Base-by-base conservation (phyloP, 305 asterid species). In the Plantago coronopus region DNA sequence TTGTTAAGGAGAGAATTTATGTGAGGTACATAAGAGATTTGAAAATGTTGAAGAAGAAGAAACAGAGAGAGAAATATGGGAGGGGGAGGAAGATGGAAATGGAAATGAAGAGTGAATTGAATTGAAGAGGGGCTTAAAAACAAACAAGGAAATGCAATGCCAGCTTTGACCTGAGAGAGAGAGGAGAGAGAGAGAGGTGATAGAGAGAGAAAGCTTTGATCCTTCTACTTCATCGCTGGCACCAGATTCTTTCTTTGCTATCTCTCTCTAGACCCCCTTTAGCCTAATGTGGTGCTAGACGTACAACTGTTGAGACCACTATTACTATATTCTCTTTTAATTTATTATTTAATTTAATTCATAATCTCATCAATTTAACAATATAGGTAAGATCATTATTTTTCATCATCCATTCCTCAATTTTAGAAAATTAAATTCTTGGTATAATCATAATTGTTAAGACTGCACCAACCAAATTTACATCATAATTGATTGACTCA, bases 201-300 rank as follows among this genome's bases (percentile, higher is more conserved):
- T n/a, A 34, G 54, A 48, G 54, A 48, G 54, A 48, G 69, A 72
- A 71, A 63, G 81, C 76, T 67, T 77, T 67, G 70, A 76, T 76
- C 81, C 85, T 69, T 76, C 78, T 78, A 68, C 71, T 74, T 75
- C 87, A 71, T 76, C 79, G 95, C 95, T 89, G 96, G 91, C 96
- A 83, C 59, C 81, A 69, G 71, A 68, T 78, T 74, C 79, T 64
- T 73, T 64, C 71, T n/a, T n/a, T n/a, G n/a, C 21, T 34, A 9
- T 49, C 53, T 20, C 62, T 68, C 72, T 66, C 80, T 69, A 77
- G 72, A 62, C 47, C 63, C 67, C 62, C 37, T 40, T 60, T 45
- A 58, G 17, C 10, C 17, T 51, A 15, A 14, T 45, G 17, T 19
- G 20, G 9, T n/a, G n/a, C n/a, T 17, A 0, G 5, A 5, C 18